A percentile compares a stretch with the other conserved stretches of the same genome.
These are phyloP conservation scores for Oldenlandia corymbosa DNA, from an alignment of 257 asterid species.

Conservation along the genomic window DNA sequence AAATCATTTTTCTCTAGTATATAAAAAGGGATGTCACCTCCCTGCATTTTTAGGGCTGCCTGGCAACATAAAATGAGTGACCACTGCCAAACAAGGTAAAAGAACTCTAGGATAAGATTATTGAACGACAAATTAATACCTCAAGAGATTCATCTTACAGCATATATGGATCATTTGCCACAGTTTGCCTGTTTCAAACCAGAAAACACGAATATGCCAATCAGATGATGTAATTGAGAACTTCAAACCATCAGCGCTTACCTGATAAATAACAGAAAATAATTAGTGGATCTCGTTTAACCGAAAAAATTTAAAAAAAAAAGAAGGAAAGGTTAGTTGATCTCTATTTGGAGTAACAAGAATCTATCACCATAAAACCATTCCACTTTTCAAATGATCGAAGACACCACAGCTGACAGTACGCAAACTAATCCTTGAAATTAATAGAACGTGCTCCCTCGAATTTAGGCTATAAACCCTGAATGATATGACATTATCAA, in stretches of 20 bases:
- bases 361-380: background rate
- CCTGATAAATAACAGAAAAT: conserved; percentile 38
- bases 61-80: conserved; percentile 24
- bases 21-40: conserved; percentile 83
- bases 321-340: too few species aligned
- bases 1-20: conserved; percentile 95
- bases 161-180: too few species aligned
- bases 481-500: too few species aligned
- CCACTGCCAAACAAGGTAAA: background rate
- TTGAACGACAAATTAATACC: conserved; percentile 35
- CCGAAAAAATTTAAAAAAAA: too few species aligned
- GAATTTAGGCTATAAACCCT: too few species aligned
- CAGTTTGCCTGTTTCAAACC: conserved; percentile 91
- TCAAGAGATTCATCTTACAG: conserved; percentile 97
- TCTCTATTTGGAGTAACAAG: background rate
- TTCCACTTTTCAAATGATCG: background rate
- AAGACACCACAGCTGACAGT: too few species aligned
- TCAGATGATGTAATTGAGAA: conserved; percentile 96
- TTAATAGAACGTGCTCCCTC: too few species aligned
- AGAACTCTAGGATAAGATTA: conserved; percentile 5
- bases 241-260: conserved; percentile 91
- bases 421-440: too few species aligned
- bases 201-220: conserved; percentile 88
- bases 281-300: background rate
- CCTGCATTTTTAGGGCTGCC: conserved; percentile 99